These are phyloP conservation scores for Metarhizium sp. DNA, from an alignment of 2,329 filamentous ascomycete genomes.

Conservation along the genomic window DNA sequence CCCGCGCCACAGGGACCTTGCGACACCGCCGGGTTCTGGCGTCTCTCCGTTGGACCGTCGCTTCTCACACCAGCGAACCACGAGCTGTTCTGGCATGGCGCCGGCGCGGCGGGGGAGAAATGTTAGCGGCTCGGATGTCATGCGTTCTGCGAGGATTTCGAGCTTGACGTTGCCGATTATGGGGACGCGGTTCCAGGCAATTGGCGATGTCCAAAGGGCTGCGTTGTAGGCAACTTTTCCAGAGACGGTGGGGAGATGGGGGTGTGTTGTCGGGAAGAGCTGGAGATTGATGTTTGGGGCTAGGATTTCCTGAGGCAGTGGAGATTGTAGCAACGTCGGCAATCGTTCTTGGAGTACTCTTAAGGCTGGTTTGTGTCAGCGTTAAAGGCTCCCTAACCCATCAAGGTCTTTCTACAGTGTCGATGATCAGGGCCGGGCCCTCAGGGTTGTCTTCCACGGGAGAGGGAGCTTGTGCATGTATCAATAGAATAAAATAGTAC, in stretches of 20 bases:
- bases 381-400: background rate
- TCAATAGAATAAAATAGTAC: too few species aligned
- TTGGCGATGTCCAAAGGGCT: constrained; percentile 89
- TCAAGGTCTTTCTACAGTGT: background rate
- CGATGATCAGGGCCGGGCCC: background rate
- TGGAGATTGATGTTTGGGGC: constrained; percentile 63
- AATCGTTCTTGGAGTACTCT: constrained; percentile 56
- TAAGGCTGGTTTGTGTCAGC: constrained; percentile 37
- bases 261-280: constrained; percentile 69
- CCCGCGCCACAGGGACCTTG: constrained; percentile 31
- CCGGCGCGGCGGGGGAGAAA: constrained; percentile 40
- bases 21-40: constrained; percentile 29
- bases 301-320: constrained; percentile 65
- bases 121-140: constrained; percentile 52
- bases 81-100: constrained; percentile 64
- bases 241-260: constrained; percentile 83
- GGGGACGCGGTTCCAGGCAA: constrained; percentile 90
- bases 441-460: background rate
- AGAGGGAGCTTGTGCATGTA: too few species aligned
- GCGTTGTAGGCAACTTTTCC: constrained; percentile 86
- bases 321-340: constrained; percentile 57
- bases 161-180: constrained; percentile 84
- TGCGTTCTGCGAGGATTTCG: constrained; percentile 81
- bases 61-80: constrained; percentile 74
- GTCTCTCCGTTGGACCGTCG: constrained; percentile 11